Base-by-base conservation (phyloP, 805 yeast genomes). In the Candida endomychidarum region DNA sequence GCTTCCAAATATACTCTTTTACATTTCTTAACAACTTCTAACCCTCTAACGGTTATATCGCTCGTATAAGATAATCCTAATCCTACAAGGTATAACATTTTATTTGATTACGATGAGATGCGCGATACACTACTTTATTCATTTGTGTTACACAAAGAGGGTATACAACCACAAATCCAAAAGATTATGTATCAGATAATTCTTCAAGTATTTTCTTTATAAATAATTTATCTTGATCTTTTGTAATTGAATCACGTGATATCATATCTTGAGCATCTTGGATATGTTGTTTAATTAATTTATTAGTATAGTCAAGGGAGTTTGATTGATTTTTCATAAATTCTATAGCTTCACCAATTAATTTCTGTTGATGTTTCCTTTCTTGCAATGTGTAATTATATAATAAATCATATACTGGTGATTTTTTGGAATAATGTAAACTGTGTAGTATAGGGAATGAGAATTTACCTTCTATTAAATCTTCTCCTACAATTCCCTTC, bases 1-100 rank as follows among this genome's bases (percentile, higher is more conserved):
- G 95, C 97, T 66, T 91, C 99, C 41, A 93, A 70, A 53, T 91
- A 91, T n/a, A 91, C 96, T 29, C 96, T 73, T 54, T 84, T 80
- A 65, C 97, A 89, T 59, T 74, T 77, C 54, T 76, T 83, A 41
- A 93, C 89, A 3, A 83, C 77, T 54, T 91, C 89, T 20, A 93
- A 72, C 1, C 99, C 99, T 52, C 97, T 82, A 11, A 91, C 96
- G 0, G 98, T 90, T 56, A 91, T 89, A 58, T 91, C 99, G 11
- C 82, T 70, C 50, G 80, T 93, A 56, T 89, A 81, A 3, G 96
- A 87, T 34, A 91, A 76, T 3, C 99, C 99, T 40, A 91, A 70
- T 10, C 99, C 99, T 43, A 91, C 80, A 46, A 91, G 75, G 60
- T 91, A 93, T 33, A 91, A 71, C 98, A 93, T 91, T 38, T 41